phyloP scores from a whole-genome alignment of 2,329 filamentous ascomycete species.

The Fusarium tupiense region DNA sequence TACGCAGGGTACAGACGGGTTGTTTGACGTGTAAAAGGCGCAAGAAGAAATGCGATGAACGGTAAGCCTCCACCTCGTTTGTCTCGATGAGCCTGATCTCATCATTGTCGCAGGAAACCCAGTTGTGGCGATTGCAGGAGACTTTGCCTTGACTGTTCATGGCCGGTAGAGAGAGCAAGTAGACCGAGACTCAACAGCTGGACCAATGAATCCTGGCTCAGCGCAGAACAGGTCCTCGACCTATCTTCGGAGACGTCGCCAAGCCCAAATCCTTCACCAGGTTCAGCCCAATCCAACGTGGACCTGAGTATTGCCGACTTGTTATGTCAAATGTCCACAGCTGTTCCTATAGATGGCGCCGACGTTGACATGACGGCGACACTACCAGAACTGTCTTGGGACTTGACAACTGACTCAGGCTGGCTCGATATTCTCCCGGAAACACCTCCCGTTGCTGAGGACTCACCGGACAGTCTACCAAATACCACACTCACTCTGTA shows the following conservation, averaged over 20 bases:
- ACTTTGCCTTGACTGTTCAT: neutral
- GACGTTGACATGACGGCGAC: neutral
- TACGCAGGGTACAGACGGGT: neutral
- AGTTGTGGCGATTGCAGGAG: conserved; percentile 3
- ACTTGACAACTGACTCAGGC: neutral
- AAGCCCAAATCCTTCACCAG: neutral
- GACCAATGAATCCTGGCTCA: conserved; percentile 1
- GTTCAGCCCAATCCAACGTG: neutral
- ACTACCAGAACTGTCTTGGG: neutral
- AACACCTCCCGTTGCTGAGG: neutral
- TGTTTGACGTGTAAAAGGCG: conserved; percentile 7
- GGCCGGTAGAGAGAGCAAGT: neutral
- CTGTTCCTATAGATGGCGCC: neutral
- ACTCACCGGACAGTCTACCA: neutral
- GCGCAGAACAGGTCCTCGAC: conserved; percentile 1
- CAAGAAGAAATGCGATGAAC: conserved; percentile 8
- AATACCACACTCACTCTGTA: neutral
- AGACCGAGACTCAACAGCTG: neutral
- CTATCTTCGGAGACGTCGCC: neutral
- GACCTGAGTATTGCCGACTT: neutral
- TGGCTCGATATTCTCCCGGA: neutral
- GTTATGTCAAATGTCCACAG: neutral
- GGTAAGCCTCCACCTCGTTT: neutral
- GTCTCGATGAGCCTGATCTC: neutral
- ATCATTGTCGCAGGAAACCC: neutral